These are phyloP conservation scores for Metarhizium humberi DNA, from an alignment of 2,329 filamentous ascomycete genomes.

Conservation along the genomic window DNA sequence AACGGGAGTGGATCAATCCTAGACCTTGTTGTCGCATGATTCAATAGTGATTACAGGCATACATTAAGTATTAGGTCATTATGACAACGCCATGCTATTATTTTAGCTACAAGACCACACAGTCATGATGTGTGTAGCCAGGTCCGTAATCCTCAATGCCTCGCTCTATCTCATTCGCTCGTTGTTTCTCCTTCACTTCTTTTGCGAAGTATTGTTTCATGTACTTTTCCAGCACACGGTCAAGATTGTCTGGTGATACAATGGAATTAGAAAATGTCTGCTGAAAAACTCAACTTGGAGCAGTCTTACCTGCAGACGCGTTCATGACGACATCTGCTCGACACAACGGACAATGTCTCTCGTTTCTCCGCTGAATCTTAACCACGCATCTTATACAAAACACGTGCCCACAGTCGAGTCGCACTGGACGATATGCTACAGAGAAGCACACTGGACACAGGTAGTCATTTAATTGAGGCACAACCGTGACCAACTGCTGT, in stretches of 20 bases:
- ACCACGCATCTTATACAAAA: constrained; percentile 82
- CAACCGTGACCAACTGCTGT: constrained; percentile 59
- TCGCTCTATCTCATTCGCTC: constrained; percentile 66
- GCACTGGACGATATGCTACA: constrained; percentile 75
- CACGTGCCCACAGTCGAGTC: constrained; percentile 63
- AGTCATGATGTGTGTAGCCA: constrained; percentile 49
- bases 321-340: constrained; percentile 60
- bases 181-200: constrained; percentile 58
- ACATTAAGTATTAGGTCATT: not conserved
- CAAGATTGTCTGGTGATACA: constrained; percentile 51
- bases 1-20: not conserved
- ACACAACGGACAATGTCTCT: constrained; percentile 67
- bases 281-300: not conserved
- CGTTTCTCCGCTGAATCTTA: constrained; percentile 62
- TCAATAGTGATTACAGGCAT: not conserved
- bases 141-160: constrained; percentile 64
- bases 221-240: constrained; percentile 57
- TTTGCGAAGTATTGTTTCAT: constrained; percentile 68
- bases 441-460: constrained; percentile 71
- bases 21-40: not conserved
- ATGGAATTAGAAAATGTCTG: not conserved
- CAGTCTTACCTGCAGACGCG: constrained; percentile 53
- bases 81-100: not conserved
- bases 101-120: constrained; percentile 45
- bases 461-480: constrained; percentile 80